Evolutionary conservation across 192 early-diverging fungal genomes (phyloP).

Genomic region (Podila epicladia): DNA sequence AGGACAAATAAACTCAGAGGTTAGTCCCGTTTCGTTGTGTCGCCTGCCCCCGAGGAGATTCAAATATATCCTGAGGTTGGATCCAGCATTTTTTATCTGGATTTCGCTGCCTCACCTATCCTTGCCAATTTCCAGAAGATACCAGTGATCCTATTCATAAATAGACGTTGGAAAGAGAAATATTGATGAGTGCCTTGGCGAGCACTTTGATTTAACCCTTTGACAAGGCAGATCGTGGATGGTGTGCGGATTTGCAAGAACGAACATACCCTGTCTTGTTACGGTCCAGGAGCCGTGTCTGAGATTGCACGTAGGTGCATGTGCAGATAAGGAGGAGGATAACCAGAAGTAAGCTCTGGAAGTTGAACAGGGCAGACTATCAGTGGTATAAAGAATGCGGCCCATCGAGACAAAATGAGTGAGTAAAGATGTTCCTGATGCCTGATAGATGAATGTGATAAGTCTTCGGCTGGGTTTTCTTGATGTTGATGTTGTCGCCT

Average conservation of each 20-base stretch:
- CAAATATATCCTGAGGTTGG: not conserved
- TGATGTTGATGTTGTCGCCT: too few species aligned
- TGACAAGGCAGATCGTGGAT: not conserved
- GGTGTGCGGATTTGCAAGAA: too few species aligned
- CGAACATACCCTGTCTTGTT: slow-evolving; percentile 83
- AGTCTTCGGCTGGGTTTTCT: too few species aligned
- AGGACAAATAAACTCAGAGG: not conserved
- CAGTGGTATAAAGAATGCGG: not conserved
- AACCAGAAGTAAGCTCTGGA: slow-evolving; percentile 90
- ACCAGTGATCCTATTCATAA: slow-evolving; percentile 70
- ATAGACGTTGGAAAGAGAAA: not conserved
- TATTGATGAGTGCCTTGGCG: not conserved
- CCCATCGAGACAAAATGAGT: too few species aligned
- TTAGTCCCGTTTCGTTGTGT: not conserved
- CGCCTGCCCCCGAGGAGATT: not conserved
- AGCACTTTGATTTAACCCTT: not conserved
- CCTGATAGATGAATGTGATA: too few species aligned
- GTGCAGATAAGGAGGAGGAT: slow-evolving; percentile 96
- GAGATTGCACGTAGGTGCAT: slow-evolving; percentile 92
- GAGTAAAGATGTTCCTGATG: too few species aligned
- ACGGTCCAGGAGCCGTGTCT: slow-evolving; percentile 85
- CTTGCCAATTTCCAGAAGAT: slow-evolving; percentile 96
- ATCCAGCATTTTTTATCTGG: not conserved
- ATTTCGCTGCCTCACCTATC: slow-evolving; percentile 67
- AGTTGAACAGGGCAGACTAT: slow-evolving; percentile 97